A percentile compares a stretch with the other conserved stretches of the same genome.
Evolutionary conservation across 148 eudicot genomes (phyloP).

Genomic region (Euryodendron excelsum): DNA sequence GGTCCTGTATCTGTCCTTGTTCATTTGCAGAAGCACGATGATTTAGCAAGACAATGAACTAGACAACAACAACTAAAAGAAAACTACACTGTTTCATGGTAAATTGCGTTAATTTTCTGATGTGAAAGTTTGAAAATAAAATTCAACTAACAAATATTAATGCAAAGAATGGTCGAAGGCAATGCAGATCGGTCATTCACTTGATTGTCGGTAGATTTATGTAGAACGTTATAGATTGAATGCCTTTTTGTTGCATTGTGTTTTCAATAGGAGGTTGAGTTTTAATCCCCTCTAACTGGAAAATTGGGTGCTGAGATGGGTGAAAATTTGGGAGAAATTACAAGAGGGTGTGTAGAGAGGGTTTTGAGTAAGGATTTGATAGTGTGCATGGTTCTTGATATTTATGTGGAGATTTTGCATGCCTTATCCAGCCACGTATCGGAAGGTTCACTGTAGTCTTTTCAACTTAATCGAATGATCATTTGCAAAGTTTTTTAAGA

Average conservation of each 20-base stretch:
- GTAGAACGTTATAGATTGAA: not conserved
- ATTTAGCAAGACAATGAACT: not conserved
- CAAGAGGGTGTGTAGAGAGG: not conserved
- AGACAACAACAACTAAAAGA: not conserved
- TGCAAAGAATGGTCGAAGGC: not conserved
- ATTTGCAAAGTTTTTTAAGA: too few species aligned
- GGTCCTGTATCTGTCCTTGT: not conserved
- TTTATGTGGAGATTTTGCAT: not conserved
- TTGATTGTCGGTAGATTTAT: not conserved
- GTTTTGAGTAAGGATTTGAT: too few species aligned
- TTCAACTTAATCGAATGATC: not conserved
- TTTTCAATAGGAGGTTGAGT: not conserved
- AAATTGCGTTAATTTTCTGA: not conserved
- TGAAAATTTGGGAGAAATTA: not conserved
- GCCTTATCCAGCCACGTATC: not conserved
- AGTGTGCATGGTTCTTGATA: too few species aligned
- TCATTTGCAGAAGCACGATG: not conserved
- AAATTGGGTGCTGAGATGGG: too few species aligned
- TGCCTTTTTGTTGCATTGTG: not conserved
- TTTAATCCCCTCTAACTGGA: not conserved
- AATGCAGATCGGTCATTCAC: not conserved
- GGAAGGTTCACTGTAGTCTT: not conserved
- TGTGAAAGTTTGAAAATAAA: too few species aligned
- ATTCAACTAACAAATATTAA: not conserved
- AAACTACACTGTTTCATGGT: not conserved